A percentile compares a stretch with the other conserved stretches of the same genome.
Conservation (phyloP, 495 filamentous ascomycete species). For the Aspergillus nidulans region DNA sequence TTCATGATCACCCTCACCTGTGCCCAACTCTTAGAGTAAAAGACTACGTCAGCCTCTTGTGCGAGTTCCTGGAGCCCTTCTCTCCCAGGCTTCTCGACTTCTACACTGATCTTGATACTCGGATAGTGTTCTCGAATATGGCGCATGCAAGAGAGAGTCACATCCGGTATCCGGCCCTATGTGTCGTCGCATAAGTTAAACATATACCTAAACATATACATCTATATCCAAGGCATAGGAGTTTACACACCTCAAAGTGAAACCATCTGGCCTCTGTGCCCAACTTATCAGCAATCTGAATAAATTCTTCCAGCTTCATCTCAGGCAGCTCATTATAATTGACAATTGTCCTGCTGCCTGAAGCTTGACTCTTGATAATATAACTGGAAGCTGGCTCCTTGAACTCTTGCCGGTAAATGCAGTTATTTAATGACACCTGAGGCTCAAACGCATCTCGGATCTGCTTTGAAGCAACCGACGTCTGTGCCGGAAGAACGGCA, state of each 20-base stretch:
- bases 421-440: constrained; percentile 45
- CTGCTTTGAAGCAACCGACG: constrained; percentile 34
- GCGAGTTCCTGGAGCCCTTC: constrained; percentile 58
- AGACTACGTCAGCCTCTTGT: constrained; percentile 60
- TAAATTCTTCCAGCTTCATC: constrained; percentile 58
- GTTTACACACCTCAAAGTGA: constrained; percentile 64
- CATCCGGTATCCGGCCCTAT: constrained; percentile 63
- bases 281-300: constrained; percentile 25
- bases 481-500: constrained; percentile 38
- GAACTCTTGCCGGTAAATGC: constrained; percentile 54
- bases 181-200: constrained; percentile 6
- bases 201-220: not conserved
- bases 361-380: constrained; percentile 58
- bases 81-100: constrained; percentile 64
- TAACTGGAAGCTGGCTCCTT: constrained; percentile 63
- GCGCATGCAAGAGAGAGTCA: constrained; percentile 57
- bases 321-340: constrained; percentile 65
- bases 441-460: constrained; percentile 39
- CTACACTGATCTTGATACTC: constrained; percentile 55
- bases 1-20: constrained; percentile 41
- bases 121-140: constrained; percentile 49
- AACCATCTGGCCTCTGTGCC: constrained; percentile 48
- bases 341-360: constrained; percentile 62
- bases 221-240: not conserved
- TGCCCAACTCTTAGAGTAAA: constrained; percentile 69